Evolutionary conservation across 805 yeast genomes (phyloP).

Genomic region (Candida schatavii): DNA sequence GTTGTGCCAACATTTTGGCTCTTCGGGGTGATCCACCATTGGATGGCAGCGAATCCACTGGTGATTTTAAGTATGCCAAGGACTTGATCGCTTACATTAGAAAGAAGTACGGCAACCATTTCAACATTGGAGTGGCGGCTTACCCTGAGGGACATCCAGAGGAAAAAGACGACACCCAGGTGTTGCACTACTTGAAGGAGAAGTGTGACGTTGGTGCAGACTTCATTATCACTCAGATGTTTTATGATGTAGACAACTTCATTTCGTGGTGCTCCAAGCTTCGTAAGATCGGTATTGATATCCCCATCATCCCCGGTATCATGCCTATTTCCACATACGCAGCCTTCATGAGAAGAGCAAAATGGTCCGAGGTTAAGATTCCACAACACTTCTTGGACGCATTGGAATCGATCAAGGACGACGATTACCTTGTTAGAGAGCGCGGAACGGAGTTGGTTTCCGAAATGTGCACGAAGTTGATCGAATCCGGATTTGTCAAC

Average conservation of each 20-base stretch:
- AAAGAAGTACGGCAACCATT: slow-evolving; percentile 76
- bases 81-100: slow-evolving; percentile 81
- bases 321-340: slow-evolving; percentile 98
- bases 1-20: slow-evolving; percentile 94
- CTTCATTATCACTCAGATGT: slow-evolving; percentile 94
- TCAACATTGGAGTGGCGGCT: slow-evolving; percentile 94
- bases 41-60: slow-evolving; percentile 68
- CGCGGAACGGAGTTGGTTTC: slow-evolving; percentile 79
- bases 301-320: slow-evolving; percentile 95
- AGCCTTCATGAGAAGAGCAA: slow-evolving; percentile 87
- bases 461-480: slow-evolving; percentile 73
- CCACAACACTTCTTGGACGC: slow-evolving; percentile 70
- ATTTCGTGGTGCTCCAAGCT: slow-evolving; percentile 75
- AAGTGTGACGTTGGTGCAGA: slow-evolving; percentile 94
- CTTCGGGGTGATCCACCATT: slow-evolving; percentile 94
- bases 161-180: slow-evolving; percentile 51
- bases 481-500: slow-evolving; percentile 68
- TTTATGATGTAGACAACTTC: slow-evolving; percentile 87
- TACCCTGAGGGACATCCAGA: slow-evolving; percentile 98
- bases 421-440: slow-evolving; percentile 83
- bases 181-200: slow-evolving; percentile 66
- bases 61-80: slow-evolving; percentile 85
- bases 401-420: slow-evolving; percentile 82
- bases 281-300: slow-evolving; percentile 66
- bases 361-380: slow-evolving; percentile 84